Evolutionary conservation across 495 filamentous ascomycete species (phyloP).

Genomic region (Neurospora terricola): DNA sequence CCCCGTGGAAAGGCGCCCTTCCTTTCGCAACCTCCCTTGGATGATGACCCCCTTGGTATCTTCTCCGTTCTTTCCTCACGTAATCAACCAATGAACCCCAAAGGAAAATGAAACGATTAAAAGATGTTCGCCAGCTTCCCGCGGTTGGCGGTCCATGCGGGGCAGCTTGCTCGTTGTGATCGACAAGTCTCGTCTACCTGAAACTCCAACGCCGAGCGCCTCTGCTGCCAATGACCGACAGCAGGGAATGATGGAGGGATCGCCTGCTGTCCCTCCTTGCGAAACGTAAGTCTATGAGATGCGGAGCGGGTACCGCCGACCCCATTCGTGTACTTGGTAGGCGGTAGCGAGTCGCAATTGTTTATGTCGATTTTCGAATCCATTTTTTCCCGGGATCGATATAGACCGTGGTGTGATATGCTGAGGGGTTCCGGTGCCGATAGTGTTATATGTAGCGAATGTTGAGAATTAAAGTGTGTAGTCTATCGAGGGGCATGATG

Average conservation of each 20-base stretch:
- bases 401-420: background rate
- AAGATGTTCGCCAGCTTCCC: background rate
- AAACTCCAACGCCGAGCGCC: background rate
- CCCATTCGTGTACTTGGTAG: constrained; percentile 1
- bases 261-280: background rate
- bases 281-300: background rate
- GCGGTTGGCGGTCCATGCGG: background rate
- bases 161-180: background rate
- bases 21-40: constrained; percentile 1
- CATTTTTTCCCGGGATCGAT: background rate
- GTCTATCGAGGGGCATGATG: constrained; percentile 17
- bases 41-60: constrained; percentile 1
- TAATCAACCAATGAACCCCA: constrained; percentile 1
- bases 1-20: constrained; percentile 7
- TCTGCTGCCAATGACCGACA: background rate
- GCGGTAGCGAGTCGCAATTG: background rate
- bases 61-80: background rate
- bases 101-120: background rate
- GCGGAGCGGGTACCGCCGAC: background rate
- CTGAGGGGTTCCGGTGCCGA: constrained; percentile 3
- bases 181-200: background rate
- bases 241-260: background rate
- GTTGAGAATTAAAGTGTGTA: constrained; percentile 18
- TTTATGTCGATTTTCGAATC: background rate
- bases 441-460: constrained; percentile 6